Evolutionary conservation across 768 basidiomycete species (phyloP).

Genomic region (Tephrocybe sp.): DNA sequence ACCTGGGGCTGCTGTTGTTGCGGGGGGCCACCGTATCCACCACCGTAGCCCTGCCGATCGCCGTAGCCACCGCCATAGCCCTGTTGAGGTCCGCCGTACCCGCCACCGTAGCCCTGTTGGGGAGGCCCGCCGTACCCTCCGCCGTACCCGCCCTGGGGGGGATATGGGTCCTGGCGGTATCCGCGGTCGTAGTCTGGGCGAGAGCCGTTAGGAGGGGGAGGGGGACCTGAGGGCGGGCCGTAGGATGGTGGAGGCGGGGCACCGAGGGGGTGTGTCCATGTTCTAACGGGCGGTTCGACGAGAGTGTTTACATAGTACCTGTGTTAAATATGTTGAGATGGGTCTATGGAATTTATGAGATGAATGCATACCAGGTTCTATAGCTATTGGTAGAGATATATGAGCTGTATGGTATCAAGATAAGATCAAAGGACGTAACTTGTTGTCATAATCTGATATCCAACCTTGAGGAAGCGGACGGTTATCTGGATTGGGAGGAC

Average conservation of each 20-base stretch:
- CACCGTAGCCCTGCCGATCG: slow-evolving; percentile 20
- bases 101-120: slow-evolving; percentile 19
- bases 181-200: slow-evolving; percentile 12
- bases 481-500: slow-evolving; percentile 46
- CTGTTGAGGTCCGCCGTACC: slow-evolving; percentile 21
- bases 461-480: slow-evolving; percentile 66
- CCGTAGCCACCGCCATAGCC: slow-evolving; percentile 22
- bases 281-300: slow-evolving; percentile 58
- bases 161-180: slow-evolving; percentile 15
- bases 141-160: slow-evolving; percentile 25
- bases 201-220: slow-evolving; percentile 36
- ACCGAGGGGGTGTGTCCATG: slow-evolving; percentile 72
- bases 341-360: background rate
- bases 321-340: background rate
- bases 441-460: slow-evolving; percentile 62
- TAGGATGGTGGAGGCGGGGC: slow-evolving; percentile 40
- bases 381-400: slow-evolving; percentile 41
- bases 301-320: slow-evolving; percentile 81
- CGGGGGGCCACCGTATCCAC: slow-evolving; percentile 16
- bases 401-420: slow-evolving; percentile 17
- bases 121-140: slow-evolving; percentile 22
- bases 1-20: slow-evolving; percentile 30
- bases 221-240: slow-evolving; percentile 41
- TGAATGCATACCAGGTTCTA: slow-evolving; percentile 50
- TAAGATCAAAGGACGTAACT: slow-evolving; percentile 44